phyloP scores from a whole-genome alignment of 2,329 filamentous ascomycete genomes.

The Zymoseptoria passerinii region DNA sequence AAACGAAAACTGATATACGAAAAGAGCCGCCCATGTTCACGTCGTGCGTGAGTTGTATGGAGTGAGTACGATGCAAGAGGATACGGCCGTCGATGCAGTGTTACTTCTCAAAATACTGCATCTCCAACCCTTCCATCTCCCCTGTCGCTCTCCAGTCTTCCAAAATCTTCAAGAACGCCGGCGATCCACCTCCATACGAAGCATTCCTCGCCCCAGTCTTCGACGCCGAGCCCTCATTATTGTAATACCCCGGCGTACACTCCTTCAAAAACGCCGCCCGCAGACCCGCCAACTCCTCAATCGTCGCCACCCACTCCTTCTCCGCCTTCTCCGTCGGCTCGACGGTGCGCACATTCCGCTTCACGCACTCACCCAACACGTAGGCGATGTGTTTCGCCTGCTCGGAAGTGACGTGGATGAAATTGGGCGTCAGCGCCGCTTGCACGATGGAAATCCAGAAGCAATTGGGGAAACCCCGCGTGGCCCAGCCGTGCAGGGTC shows the following conservation, averaged over 20 bases:
- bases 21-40: not conserved
- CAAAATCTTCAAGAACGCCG: constrained; percentile 17
- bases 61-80: no score
- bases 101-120: constrained; percentile 6
- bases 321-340: constrained; percentile 42
- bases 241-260: constrained; percentile 50
- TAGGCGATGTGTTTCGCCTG: constrained; percentile 38
- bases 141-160: constrained; percentile 14
- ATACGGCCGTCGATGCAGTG: no score
- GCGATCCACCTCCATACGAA: constrained; percentile 14
- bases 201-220: constrained; percentile 10
- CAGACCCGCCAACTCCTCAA: constrained; percentile 35
- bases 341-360: constrained; percentile 25
- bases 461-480: constrained; percentile 47
- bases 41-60: no score
- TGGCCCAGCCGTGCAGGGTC: constrained; percentile 47
- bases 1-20: not conserved
- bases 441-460: constrained; percentile 42
- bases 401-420: constrained; percentile 31
- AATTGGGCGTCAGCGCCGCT: constrained; percentile 34
- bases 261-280: constrained; percentile 33
- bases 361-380: constrained; percentile 33
- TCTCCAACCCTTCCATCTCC: constrained; percentile 14
- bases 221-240: constrained; percentile 33
- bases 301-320: constrained; percentile 38